Evolutionary conservation across 2,329 filamentous ascomycete species (phyloP).

Genomic region (Ophiosphaerella herpotricha): DNA sequence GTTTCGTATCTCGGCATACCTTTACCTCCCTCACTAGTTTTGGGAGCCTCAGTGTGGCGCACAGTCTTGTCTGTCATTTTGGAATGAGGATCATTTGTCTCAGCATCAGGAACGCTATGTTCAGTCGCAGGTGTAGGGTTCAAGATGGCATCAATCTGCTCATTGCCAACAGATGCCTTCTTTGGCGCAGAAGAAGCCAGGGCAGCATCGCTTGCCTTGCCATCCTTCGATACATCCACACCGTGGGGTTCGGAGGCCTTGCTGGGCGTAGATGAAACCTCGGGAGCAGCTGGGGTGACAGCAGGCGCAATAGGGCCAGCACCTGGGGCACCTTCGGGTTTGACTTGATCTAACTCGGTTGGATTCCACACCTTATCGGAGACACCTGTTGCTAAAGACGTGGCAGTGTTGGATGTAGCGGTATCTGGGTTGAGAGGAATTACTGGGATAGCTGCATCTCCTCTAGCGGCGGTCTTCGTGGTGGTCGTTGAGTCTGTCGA

Average conservation of each 20-base stretch:
- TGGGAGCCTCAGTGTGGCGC: constrained; percentile 58
- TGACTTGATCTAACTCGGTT: constrained; percentile 31
- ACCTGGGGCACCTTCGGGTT: constrained; percentile 26
- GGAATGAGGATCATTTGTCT: constrained; percentile 42
- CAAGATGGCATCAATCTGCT: constrained; percentile 1
- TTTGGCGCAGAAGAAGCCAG: constrained; percentile 16
- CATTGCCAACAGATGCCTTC: constrained; percentile 7
- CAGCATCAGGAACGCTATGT: constrained; percentile 29
- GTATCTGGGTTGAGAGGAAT: constrained; percentile 23
- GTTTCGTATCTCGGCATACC: constrained; percentile 31
- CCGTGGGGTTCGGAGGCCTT: constrained; percentile 1
- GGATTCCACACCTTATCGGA: constrained; percentile 36
- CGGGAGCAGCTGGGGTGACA: constrained; percentile 9
- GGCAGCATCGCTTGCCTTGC: constrained; percentile 2
- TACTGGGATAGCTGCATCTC: constrained; percentile 20
- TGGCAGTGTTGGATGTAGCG: constrained; percentile 20
- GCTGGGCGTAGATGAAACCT: constrained; percentile 3
- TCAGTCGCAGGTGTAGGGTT: constrained; percentile 3
- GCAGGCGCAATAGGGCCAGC: constrained; percentile 22
- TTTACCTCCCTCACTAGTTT: constrained; percentile 70
- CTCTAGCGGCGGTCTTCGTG: constrained; percentile 17
- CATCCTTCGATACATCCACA: constrained; percentile 12
- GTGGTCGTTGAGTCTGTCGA: constrained; percentile 7
- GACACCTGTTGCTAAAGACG: constrained; percentile 31
- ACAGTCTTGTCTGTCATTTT: constrained; percentile 4